Evolutionary conservation across 139 green algal species (phyloP).

Genomic region (Chlamydomonas sphaeroides): DNA sequence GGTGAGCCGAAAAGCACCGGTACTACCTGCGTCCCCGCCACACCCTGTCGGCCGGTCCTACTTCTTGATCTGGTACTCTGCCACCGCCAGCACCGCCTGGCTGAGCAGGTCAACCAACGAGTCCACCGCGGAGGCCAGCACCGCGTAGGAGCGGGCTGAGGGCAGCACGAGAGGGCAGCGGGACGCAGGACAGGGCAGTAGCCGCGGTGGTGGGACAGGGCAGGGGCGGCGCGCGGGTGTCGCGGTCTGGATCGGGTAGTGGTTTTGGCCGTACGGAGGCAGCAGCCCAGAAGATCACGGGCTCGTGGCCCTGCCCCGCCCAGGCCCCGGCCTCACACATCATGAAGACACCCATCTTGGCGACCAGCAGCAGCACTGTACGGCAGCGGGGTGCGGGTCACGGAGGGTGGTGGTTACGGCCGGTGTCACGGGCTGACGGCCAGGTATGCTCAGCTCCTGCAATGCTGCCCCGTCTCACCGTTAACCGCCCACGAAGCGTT

Average conservation of each 20-base stretch:
- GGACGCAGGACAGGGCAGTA: too few relatives aligned
- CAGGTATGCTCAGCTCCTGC: too few relatives aligned
- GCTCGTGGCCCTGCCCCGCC: too few relatives aligned
- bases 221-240: too few relatives aligned
- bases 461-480: too few relatives aligned
- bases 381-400: too few relatives aligned
- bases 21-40: not conserved
- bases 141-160: slow-evolving; percentile 51
- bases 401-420: too few relatives aligned
- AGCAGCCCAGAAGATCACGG: too few relatives aligned
- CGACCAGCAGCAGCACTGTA: slow-evolving; percentile 25
- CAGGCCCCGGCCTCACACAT: not conserved
- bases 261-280: too few relatives aligned
- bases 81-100: slow-evolving; percentile 69
- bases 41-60: not conserved
- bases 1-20: not conserved
- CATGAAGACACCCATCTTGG: slow-evolving; percentile 9
- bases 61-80: slow-evolving; percentile 52
- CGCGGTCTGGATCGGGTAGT: too few relatives aligned
- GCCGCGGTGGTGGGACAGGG: too few relatives aligned
- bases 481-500: slow-evolving; percentile 41
- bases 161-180: not conserved
- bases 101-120: slow-evolving; percentile 72
- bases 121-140: slow-evolving; percentile 73
- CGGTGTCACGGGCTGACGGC: too few relatives aligned